phyloP scores from a whole-genome alignment of 2,329 filamentous ascomycete species.

The Monosporascus sp. region DNA sequence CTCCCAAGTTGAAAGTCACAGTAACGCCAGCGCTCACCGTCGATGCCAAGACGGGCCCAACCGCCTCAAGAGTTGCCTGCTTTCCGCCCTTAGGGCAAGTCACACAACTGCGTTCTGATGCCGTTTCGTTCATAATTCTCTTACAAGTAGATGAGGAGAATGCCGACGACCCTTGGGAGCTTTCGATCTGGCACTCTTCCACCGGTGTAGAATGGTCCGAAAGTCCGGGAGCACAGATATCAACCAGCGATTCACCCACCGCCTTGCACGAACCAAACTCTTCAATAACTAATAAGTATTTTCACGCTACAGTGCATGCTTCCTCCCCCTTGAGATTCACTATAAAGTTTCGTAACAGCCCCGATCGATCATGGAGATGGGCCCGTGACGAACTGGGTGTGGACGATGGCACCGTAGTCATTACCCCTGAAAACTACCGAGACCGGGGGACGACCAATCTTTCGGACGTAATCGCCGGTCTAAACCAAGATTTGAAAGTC shows the following conservation, averaged over 20 bases:
- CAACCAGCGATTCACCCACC: constrained; percentile 33
- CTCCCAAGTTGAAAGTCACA: constrained; percentile 32
- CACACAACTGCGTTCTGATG: constrained; percentile 47
- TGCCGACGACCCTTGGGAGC: constrained; percentile 59
- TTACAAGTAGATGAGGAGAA: constrained; percentile 58
- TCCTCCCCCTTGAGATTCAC: constrained; percentile 57
- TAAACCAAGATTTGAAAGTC: constrained; percentile 52
- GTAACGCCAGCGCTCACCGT: constrained; percentile 18
- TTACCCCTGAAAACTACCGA: constrained; percentile 32
- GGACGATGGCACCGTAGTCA: constrained; percentile 57
- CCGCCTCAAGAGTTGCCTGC: constrained; percentile 30
- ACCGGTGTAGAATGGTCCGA: constrained; percentile 54
- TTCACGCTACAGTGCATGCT: constrained; percentile 44
- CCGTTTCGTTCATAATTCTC: constrained; percentile 60
- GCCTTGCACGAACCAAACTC: constrained; percentile 40
- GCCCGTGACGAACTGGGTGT: constrained; percentile 58
- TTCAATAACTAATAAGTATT: constrained; percentile 44
- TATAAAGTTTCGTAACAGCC: constrained; percentile 57
- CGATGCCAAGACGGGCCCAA: constrained; percentile 27
- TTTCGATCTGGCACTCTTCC: constrained; percentile 64
- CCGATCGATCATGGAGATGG: constrained; percentile 62
- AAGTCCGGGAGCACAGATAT: constrained; percentile 32
- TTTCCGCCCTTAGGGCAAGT: constrained; percentile 73
- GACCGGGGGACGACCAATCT: constrained; percentile 34
- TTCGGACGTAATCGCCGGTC: constrained; percentile 48